These are phyloP conservation scores for Alternaria sp. DNA, from an alignment of 2,329 filamentous ascomycete genomes.

Conservation along the genomic window DNA sequence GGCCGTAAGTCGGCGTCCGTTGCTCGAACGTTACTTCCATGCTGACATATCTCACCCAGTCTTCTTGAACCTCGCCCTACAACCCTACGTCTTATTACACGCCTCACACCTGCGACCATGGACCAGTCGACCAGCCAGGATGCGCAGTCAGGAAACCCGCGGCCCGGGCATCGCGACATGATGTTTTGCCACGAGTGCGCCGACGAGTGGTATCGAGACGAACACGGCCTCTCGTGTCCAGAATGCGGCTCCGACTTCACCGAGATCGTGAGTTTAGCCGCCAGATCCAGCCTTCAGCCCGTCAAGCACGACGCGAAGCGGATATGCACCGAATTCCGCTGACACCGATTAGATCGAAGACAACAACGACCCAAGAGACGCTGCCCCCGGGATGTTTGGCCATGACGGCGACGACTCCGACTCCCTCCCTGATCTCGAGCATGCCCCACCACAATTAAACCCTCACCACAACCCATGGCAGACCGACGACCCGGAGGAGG, in stretches of 20 bases:
- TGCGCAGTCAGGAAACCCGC: slow-evolving; percentile 23
- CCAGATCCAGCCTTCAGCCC: slow-evolving; percentile 14
- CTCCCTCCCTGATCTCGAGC: slow-evolving; percentile 37
- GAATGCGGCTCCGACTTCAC: slow-evolving; percentile 78
- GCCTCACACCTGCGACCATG: slow-evolving; percentile 25
- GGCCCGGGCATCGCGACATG: slow-evolving; percentile 62
- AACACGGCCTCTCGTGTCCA: slow-evolving; percentile 74
- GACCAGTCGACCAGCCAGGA: slow-evolving; percentile 25
- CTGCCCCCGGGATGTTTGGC: slow-evolving; percentile 26
- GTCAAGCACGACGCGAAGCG: slow-evolving; percentile 1
- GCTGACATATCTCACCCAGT: background rate
- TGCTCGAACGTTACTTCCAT: slow-evolving; percentile 1
- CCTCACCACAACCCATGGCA: slow-evolving; percentile 59
- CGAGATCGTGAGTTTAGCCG: slow-evolving; percentile 74
- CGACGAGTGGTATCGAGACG: slow-evolving; percentile 79
- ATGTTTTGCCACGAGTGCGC: slow-evolving; percentile 86
- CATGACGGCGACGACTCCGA: slow-evolving; percentile 37
- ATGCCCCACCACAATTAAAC: slow-evolving; percentile 31
- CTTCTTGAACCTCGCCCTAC: slow-evolving; percentile 1
- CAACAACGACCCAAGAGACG: slow-evolving; percentile 68
- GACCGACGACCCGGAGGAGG: slow-evolving; percentile 58
- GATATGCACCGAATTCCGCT: slow-evolving; percentile 16
- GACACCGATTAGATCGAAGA: slow-evolving; percentile 52
- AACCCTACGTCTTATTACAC: slow-evolving; percentile 1
- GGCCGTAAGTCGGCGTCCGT: slow-evolving; percentile 19